A percentile compares a stretch with the other conserved stretches of the same genome.
Conservation (phyloP, 495 filamentous ascomycete genomes). For the Annulohypoxylon maeteangense region DNA sequence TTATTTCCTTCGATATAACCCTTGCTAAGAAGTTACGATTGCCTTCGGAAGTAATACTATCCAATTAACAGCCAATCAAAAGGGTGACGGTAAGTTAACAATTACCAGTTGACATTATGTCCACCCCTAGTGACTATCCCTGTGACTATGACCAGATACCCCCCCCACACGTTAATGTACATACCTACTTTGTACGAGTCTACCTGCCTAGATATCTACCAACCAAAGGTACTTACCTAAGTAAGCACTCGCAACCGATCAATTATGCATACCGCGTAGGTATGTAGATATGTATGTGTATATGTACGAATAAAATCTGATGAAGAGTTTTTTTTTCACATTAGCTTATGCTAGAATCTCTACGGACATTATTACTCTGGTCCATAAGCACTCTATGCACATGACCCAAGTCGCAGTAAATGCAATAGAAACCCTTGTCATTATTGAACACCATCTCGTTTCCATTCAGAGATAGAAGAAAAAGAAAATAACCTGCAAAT, state of each 20-base stretch:
- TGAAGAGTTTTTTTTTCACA: background rate
- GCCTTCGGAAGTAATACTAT: no score
- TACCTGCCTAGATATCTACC: no score
- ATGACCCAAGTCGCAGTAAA: conserved; percentile 11
- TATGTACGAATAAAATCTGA: background rate
- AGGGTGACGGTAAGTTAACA: no score
- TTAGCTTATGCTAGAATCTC: conserved; percentile 1
- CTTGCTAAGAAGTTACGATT: no score
- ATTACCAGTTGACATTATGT: no score
- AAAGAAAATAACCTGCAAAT: conserved; percentile 34
- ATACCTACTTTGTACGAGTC: no score
- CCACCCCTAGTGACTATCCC: no score
- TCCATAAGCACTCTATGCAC: conserved; percentile 8
- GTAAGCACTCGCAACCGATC: background rate
- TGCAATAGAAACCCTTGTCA: conserved; percentile 32
- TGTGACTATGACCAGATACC: no score
- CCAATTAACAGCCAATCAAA: no score
- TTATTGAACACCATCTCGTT: conserved; percentile 46
- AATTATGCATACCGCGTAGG: background rate
- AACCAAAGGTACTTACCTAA: background rate
- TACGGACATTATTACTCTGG: conserved; percentile 11
- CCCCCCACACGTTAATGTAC: no score
- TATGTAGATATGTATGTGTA: background rate
- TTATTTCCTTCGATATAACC: no score
- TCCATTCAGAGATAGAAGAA: conserved; percentile 39